These are phyloP conservation scores for Rutstroemia sp. DNA, from an alignment of 2,329 filamentous ascomycete genomes.

Conservation along the genomic window DNA sequence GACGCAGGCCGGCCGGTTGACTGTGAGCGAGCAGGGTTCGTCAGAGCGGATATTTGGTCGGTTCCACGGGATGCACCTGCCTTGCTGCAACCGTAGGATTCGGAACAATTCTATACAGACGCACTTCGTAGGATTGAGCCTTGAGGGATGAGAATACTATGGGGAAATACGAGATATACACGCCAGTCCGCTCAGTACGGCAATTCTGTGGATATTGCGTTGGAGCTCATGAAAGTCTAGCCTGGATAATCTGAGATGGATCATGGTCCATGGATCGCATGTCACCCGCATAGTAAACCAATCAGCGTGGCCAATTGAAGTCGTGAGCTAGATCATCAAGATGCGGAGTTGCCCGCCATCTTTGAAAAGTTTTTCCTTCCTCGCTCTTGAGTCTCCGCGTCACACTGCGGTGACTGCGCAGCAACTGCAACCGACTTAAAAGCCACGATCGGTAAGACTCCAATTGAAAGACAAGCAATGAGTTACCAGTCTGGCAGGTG, in stretches of 20 bases:
- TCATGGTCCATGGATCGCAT: not conserved
- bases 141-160: not conserved
- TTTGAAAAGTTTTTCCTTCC: not conserved
- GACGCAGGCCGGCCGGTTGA: too few species aligned
- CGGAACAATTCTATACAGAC: too few species aligned
- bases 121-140: too few species aligned
- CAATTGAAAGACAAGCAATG: slow-evolving; percentile 7
- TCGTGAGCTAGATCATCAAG: not conserved
- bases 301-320: not conserved
- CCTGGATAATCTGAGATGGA: not conserved
- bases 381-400: not conserved
- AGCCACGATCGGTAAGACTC: slow-evolving; percentile 9
- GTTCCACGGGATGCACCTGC: too few species aligned
- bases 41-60: too few species aligned
- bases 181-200: not conserved
- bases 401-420: not conserved
- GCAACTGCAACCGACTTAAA: slow-evolving; percentile 6
- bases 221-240: not conserved
- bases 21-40: too few species aligned
- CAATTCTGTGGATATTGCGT: not conserved
- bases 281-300: not conserved
- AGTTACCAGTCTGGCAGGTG: slow-evolving; percentile 6
- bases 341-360: slow-evolving; percentile 5
- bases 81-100: too few species aligned
- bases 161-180: not conserved